Percentiles rank a stretch among this genome's conserved stretches.
Conservation (phyloP, 83 land plant species). For the Picea engelmannii region DNA sequence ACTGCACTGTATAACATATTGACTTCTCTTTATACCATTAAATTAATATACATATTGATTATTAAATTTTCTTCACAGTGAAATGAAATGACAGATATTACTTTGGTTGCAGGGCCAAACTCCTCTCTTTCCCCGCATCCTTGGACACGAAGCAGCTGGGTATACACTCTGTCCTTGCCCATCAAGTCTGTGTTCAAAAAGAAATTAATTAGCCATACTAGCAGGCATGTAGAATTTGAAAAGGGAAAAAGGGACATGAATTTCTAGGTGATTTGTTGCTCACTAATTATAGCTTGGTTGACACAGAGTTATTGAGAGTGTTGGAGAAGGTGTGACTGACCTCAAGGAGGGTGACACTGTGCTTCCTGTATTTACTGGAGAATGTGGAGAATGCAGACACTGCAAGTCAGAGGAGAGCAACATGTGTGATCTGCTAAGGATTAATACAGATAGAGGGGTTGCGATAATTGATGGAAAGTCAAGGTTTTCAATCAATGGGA, state of each 20-base stretch:
- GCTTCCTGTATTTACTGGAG: slow-evolving; percentile 78
- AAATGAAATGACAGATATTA: too few relatives aligned
- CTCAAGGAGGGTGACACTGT: slow-evolving; percentile 69
- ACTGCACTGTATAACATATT: too few relatives aligned
- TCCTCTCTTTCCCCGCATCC: slow-evolving; percentile 68
- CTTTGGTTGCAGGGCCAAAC: slow-evolving; percentile 55
- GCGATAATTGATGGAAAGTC: slow-evolving; percentile 59
- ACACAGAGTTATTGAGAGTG: slow-evolving; percentile 69
- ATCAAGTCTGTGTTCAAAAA: too few relatives aligned
- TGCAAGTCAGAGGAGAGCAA: slow-evolving; percentile 79
- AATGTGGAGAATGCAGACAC: slow-evolving; percentile 65
- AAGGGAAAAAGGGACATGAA: too few relatives aligned
- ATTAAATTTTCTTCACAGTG: too few relatives aligned
- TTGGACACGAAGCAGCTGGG: slow-evolving; percentile 84
- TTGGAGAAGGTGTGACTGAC: slow-evolving; percentile 75
- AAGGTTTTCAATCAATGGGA: slow-evolving; percentile 46
- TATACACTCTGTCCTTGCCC: neutral
- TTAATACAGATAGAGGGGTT: slow-evolving; percentile 60
- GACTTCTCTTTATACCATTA: too few relatives aligned
- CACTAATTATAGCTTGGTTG: slow-evolving; percentile 23
- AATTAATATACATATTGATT: neutral
- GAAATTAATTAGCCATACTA: too few relatives aligned
- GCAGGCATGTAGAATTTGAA: too few relatives aligned
- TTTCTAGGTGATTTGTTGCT: too few relatives aligned
- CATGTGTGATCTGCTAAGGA: slow-evolving; percentile 73